phyloP scores from a whole-genome alignment of 2,329 filamentous ascomycete species.

The Venturiaceae sp. region DNA sequence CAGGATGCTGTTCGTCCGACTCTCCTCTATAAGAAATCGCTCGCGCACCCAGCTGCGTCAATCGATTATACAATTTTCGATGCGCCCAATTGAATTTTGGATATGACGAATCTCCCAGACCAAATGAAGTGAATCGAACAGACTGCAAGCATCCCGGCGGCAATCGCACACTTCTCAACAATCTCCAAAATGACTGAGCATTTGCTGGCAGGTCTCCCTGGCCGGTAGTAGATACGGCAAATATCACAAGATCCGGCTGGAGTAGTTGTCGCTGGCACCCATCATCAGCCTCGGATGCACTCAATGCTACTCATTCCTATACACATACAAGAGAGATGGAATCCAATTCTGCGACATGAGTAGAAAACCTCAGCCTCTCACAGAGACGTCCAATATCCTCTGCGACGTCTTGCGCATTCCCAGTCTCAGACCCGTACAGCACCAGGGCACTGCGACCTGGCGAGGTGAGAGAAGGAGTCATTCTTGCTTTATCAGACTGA shows the following conservation, averaged over 20 bases:
- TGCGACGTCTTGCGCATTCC: slow-evolving; percentile 85
- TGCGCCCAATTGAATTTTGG: slow-evolving; percentile 92
- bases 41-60: slow-evolving; percentile 72
- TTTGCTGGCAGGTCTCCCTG: slow-evolving; percentile 91
- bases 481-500: neutral
- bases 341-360: slow-evolving; percentile 68
- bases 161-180: slow-evolving; percentile 68
- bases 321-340: slow-evolving; percentile 60
- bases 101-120: slow-evolving; percentile 91
- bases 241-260: slow-evolving; percentile 52
- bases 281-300: slow-evolving; percentile 7
- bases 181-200: slow-evolving; percentile 73
- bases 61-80: slow-evolving; percentile 74
- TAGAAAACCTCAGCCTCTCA: slow-evolving; percentile 70
- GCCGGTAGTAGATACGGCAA: slow-evolving; percentile 84
- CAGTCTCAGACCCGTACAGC: slow-evolving; percentile 90
- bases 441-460: slow-evolving; percentile 50
- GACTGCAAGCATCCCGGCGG: slow-evolving; percentile 57
- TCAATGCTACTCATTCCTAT: neutral
- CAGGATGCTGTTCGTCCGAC: slow-evolving; percentile 85
- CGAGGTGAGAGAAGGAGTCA: neutral
- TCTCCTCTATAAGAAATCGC: slow-evolving; percentile 73
- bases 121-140: slow-evolving; percentile 75
- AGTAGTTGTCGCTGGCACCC: slow-evolving; percentile 29
- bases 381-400: slow-evolving; percentile 68